phyloP scores from a whole-genome alignment of 257 asterid genomes.

The Fraxinus excelsior region DNA sequence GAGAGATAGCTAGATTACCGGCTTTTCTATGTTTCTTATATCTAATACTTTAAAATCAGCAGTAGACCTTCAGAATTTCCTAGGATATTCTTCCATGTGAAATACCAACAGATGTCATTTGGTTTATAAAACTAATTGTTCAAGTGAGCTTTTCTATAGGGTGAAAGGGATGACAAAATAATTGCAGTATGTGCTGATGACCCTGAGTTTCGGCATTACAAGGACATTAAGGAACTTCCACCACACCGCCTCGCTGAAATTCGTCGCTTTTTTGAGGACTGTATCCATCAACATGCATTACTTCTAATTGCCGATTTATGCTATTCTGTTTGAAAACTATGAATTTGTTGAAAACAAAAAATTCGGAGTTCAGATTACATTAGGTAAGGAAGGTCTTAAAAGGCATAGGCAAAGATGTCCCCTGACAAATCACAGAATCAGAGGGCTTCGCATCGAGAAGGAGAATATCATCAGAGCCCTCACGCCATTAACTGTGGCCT shows the following conservation, averaged over 20 bases:
- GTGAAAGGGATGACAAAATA: constrained; percentile 89
- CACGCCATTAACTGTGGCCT: no score
- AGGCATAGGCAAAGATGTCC: background rate
- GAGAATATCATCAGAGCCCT: no score
- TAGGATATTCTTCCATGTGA: background rate
- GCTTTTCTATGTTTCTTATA: background rate
- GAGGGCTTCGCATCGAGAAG: no score
- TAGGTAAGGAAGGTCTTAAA: background rate
- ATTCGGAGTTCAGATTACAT: background rate
- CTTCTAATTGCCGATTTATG: background rate
- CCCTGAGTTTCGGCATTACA: constrained; percentile 81
- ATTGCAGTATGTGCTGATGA: constrained; percentile 95
- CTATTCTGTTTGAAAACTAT: background rate
- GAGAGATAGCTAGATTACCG: no score
- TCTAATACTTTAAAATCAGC: background rate
- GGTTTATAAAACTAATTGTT: background rate
- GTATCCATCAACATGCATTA: constrained; percentile 51
- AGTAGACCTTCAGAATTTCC: background rate
- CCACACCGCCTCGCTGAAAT: constrained; percentile 96
- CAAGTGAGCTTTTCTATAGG: constrained; percentile 40
- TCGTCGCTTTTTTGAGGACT: constrained; percentile 93
- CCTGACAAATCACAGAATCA: no score
- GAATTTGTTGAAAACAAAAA: background rate
- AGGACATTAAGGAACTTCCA: constrained; percentile 70
- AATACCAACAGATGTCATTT: background rate